Percentiles rank a stretch among this genome's conserved stretches.
These are phyloP conservation scores for Triticum urartu DNA, from an alignment of 176 grass and related monocot species.

Conservation along the genomic window DNA sequence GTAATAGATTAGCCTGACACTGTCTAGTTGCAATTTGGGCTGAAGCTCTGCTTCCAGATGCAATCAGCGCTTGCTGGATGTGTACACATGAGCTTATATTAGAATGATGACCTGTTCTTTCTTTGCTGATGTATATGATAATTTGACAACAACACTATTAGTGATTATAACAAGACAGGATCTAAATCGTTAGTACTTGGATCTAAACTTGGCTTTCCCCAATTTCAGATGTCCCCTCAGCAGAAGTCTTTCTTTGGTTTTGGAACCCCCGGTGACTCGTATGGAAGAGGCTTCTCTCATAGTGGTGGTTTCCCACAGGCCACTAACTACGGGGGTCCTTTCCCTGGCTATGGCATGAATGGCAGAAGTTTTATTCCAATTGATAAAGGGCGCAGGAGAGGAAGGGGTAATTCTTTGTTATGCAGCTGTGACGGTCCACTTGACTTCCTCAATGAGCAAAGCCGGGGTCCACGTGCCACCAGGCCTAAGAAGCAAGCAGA, in stretches of 20 bases:
- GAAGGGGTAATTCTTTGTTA: slow-evolving; percentile 64
- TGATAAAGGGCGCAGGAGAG: slow-evolving; percentile 67
- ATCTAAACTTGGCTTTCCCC: background rate
- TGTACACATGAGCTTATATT: background rate
- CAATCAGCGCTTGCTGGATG: background rate
- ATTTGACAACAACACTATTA: background rate
- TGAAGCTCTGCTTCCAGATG: background rate
- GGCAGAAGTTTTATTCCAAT: slow-evolving; percentile 44
- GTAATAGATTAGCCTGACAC: slow-evolving; percentile 1
- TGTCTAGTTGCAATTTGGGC: slow-evolving; percentile 3
- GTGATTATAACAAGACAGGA: background rate
- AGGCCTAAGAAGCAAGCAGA: slow-evolving; percentile 68
- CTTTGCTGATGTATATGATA: background rate
- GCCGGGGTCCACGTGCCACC: slow-evolving; percentile 80
- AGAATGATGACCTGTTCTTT: background rate
- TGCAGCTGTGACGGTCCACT: slow-evolving; percentile 75
- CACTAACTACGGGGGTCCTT: slow-evolving; percentile 56
- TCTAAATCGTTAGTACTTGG: background rate
- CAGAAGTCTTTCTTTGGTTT: slow-evolving; percentile 80
- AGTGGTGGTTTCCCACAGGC: slow-evolving; percentile 49
- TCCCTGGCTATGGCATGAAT: slow-evolving; percentile 54
- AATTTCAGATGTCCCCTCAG: slow-evolving; percentile 49
- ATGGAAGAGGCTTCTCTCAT: slow-evolving; percentile 56
- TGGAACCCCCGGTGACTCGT: slow-evolving; percentile 61
- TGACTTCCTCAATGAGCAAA: slow-evolving; percentile 93